Evolutionary conservation across 306 rosid species (phyloP).

Genomic region (Bauhinia variegata): DNA sequence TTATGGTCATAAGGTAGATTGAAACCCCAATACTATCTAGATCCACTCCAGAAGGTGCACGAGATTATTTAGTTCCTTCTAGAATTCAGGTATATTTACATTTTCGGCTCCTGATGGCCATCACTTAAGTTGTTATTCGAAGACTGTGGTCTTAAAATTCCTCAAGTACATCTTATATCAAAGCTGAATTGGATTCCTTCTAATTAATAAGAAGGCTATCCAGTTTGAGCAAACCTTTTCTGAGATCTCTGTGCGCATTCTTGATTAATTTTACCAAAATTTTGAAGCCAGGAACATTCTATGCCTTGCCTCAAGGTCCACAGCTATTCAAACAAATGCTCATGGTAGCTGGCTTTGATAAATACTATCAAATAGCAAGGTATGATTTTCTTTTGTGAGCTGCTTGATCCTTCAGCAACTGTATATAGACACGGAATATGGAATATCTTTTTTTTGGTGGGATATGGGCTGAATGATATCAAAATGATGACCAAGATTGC

Average conservation of each 20-base stretch:
- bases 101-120: no score
- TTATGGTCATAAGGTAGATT: constrained; percentile 87
- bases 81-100: no score
- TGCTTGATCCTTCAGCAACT: constrained; percentile 5
- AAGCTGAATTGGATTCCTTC: constrained; percentile 16
- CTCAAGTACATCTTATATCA: not conserved
- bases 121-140: no score
- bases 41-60: no score
- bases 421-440: not conserved
- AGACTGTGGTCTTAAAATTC: no score
- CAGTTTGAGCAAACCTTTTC: constrained; percentile 2
- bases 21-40: constrained; percentile 98
- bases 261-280: constrained; percentile 54
- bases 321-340: constrained; percentile 97
- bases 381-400: constrained; percentile 27
- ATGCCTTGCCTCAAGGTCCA: constrained; percentile 98
- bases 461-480: constrained; percentile 2
- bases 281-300: constrained; percentile 98
- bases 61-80: no score
- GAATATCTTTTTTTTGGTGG: not conserved
- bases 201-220: not conserved
- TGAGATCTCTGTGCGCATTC: constrained; percentile 31
- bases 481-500: constrained; percentile 7
- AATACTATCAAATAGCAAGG: constrained; percentile 94
- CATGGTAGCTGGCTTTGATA: constrained; percentile 95